A percentile compares a stretch with the other conserved stretches of the same genome.
Conservation (phyloP, 495 filamentous ascomycete genomes). For the Aspergillus taichungensis region DNA sequence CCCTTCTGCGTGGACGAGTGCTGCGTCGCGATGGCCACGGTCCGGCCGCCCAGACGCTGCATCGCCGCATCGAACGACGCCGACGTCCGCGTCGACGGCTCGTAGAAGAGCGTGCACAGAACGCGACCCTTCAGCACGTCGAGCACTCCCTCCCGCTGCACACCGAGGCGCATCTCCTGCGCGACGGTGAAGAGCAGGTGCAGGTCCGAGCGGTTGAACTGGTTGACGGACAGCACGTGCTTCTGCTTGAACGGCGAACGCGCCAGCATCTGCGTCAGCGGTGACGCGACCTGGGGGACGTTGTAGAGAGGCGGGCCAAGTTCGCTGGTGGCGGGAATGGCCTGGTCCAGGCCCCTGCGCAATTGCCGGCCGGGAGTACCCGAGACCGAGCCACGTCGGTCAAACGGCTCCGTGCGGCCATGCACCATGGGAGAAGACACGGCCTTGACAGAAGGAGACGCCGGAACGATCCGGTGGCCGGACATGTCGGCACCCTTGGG, state of each 20-base stretch:
- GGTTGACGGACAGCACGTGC: constrained; percentile 81
- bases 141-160: constrained; percentile 81
- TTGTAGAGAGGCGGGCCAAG: constrained; percentile 45
- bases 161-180: constrained; percentile 90
- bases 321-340: constrained; percentile 34
- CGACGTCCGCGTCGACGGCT: constrained; percentile 92
- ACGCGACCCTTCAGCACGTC: constrained; percentile 78
- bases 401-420: constrained; percentile 35
- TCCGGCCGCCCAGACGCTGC: constrained; percentile 87
- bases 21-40: constrained; percentile 65
- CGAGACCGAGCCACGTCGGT: constrained; percentile 35
- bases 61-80: constrained; percentile 96
- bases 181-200: constrained; percentile 93
- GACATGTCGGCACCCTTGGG: constrained; percentile 70
- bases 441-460: constrained; percentile 48
- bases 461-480: constrained; percentile 50
- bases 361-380: constrained; percentile 30
- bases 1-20: constrained; percentile 87
- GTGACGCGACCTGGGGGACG: constrained; percentile 41
- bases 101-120: constrained; percentile 89
- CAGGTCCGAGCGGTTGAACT: constrained; percentile 77
- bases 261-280: constrained; percentile 61
- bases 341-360: constrained; percentile 24
- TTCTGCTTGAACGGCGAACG: constrained; percentile 76
- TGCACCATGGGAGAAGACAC: constrained; percentile 37